Percentiles rank a stretch among this genome's conserved stretches.
Conservation (phyloP, 2,329 filamentous ascomycete genomes). For the Cladorrhinum sp. region DNA sequence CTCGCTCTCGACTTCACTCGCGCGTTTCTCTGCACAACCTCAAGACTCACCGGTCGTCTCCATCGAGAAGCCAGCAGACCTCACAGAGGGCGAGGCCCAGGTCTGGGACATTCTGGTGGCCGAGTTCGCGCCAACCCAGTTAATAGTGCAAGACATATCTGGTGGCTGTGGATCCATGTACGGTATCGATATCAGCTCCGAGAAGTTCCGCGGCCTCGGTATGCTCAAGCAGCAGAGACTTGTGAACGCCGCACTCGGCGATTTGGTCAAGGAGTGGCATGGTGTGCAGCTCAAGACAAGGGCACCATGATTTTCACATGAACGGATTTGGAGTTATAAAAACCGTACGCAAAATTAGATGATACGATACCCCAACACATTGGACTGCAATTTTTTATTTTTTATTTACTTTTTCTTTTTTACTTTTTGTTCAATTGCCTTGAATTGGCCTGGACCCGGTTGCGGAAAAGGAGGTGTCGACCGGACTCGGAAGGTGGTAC, state of each 20-base stretch:
- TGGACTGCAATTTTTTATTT: not conserved
- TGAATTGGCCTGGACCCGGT: not conserved
- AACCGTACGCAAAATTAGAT: not conserved
- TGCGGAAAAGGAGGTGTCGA: not conserved
- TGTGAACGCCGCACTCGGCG: conserved; percentile 71
- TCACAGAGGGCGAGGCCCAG: conserved; percentile 54
- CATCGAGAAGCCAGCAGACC: conserved; percentile 46
- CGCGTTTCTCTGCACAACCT: conserved; percentile 25
- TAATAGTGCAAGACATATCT: conserved; percentile 73
- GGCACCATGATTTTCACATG: conserved; percentile 36
- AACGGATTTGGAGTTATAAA: not conserved
- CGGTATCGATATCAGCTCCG: conserved; percentile 71
- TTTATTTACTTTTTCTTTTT: not conserved
- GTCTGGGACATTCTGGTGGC: conserved; percentile 54
- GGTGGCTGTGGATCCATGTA: conserved; percentile 89
- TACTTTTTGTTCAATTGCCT: not conserved
- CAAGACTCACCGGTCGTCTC: not conserved
- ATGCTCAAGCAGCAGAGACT: conserved; percentile 81
- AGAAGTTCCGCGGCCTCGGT: conserved; percentile 65
- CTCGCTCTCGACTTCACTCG: conserved; percentile 15
- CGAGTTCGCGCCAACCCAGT: conserved; percentile 49
- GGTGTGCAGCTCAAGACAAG: conserved; percentile 76
- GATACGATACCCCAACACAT: not conserved
- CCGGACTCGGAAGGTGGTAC: not conserved
- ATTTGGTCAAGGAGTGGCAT: conserved; percentile 78